Percentiles rank a stretch among this genome's conserved stretches.
phyloP scores from a whole-genome alignment of 208 protist genomes.

The Leptomonas pyrrhocoris region DNA sequence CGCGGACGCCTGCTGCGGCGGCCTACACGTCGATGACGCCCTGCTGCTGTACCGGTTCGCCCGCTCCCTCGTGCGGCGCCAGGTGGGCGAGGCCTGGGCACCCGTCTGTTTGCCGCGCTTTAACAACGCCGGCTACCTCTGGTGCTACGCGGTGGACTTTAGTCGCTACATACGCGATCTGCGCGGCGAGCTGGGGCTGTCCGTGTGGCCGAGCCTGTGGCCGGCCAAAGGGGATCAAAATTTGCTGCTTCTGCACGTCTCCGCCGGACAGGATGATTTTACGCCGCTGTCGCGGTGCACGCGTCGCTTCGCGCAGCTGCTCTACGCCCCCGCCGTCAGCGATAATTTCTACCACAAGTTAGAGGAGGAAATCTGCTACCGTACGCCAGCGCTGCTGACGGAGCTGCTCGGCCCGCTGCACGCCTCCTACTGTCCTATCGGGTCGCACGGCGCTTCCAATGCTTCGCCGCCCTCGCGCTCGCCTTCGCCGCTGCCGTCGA shows the following conservation, averaged over 20 bases:
- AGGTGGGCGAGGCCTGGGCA: conserved; percentile 70
- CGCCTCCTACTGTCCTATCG: neutral
- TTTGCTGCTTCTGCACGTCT: conserved; percentile 54
- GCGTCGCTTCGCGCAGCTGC: conserved; percentile 15
- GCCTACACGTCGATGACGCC: conserved; percentile 55
- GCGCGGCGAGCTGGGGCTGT: conserved; percentile 13
- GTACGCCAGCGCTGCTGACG: conserved; percentile 22
- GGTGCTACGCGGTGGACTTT: conserved; percentile 66
- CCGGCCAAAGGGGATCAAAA: conserved; percentile 21
- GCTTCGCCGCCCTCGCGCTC: neutral
- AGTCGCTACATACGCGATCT: conserved; percentile 23
- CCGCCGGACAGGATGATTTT: conserved; percentile 47
- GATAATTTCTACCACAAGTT: conserved; percentile 25
- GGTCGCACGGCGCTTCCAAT: neutral
- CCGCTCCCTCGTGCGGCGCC: conserved; percentile 44
- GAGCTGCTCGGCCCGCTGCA: conserved; percentile 26
- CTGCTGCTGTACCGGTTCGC: conserved; percentile 70
- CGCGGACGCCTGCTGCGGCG: conserved; percentile 17
- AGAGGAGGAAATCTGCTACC: conserved; percentile 32
- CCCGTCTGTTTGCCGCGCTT: conserved; percentile 78
- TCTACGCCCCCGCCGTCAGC: conserved; percentile 24
- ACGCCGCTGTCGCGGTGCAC: conserved; percentile 22
- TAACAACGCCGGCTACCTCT: conserved; percentile 78
- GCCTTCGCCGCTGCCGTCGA: conserved; percentile 1
- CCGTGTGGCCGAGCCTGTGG: conserved; percentile 28